phyloP scores from a whole-genome alignment of 208 protist genomes.

The Acanthamoeba triangularis region DNA sequence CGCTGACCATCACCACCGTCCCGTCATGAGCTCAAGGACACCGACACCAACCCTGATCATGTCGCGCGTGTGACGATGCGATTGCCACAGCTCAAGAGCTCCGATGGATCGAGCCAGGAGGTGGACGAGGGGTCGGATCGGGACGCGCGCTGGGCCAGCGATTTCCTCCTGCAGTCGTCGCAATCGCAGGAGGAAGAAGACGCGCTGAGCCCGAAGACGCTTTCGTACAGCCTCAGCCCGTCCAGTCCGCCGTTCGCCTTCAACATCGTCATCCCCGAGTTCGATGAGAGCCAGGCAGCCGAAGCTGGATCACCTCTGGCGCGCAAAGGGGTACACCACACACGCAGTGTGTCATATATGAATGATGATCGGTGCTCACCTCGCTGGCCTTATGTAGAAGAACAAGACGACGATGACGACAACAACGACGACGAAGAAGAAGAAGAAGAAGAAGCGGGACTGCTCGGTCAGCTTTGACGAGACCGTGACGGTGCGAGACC shows the following conservation, averaged over 20 bases:
- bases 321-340: background rate
- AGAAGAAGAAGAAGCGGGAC: background rate
- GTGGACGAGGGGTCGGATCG: background rate
- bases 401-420: no score
- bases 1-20: background rate
- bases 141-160: background rate
- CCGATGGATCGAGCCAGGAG: background rate
- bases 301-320: no score
- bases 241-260: background rate
- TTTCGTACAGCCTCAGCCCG: background rate
- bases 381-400: no score
- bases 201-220: background rate
- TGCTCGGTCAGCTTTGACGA: background rate
- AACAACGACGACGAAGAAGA: no score
- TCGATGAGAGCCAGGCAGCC: background rate
- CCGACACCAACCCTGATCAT: background rate
- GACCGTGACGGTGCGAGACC: background rate
- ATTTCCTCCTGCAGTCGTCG: background rate
- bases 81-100: background rate
- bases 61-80: no score
- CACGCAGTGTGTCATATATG: no score
- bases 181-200: slow-evolving; percentile 35
- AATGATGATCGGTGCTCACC: no score
- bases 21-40: background rate
- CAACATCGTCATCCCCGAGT: slow-evolving; percentile 41